Evolutionary conservation across 208 protist genomes (phyloP).

Genomic region (Borovskyia barvae): DNA sequence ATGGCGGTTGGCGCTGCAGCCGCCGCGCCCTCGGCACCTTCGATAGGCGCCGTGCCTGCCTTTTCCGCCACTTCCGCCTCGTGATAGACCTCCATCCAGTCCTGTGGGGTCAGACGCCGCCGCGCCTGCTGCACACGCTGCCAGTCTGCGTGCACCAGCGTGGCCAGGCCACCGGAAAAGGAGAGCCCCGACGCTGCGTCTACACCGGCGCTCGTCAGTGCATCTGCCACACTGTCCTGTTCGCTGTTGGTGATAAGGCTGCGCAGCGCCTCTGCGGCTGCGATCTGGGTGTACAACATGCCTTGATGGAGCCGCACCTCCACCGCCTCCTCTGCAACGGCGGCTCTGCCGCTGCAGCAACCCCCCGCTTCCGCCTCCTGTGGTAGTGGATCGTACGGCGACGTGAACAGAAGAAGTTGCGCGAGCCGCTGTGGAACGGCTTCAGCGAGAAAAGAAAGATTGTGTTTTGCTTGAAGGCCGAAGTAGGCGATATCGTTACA

Average conservation of each 20-base stretch:
- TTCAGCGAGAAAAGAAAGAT: slow-evolving; percentile 30
- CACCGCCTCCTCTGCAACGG: background rate
- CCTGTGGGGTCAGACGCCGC: slow-evolving; percentile 15
- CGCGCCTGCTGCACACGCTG: slow-evolving; percentile 28
- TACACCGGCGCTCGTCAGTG: slow-evolving; percentile 20
- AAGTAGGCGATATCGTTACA: slow-evolving; percentile 52
- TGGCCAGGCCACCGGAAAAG: slow-evolving; percentile 33
- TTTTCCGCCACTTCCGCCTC: background rate
- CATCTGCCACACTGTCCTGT: slow-evolving; percentile 57
- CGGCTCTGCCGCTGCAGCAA: background rate
- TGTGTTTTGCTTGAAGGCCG: slow-evolving; percentile 32
- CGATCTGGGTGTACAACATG: slow-evolving; percentile 48
- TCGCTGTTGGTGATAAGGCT: slow-evolving; percentile 62
- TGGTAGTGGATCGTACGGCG: background rate
- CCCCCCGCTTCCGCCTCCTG: background rate
- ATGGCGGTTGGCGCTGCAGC: background rate
- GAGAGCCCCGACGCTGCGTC: slow-evolving; percentile 1
- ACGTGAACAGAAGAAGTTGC: slow-evolving; percentile 37
- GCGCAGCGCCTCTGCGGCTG: slow-evolving; percentile 57
- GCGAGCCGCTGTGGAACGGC: slow-evolving; percentile 50
- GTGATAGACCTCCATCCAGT: slow-evolving; percentile 19
- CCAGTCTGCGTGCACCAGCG: slow-evolving; percentile 33
- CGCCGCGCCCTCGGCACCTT: background rate
- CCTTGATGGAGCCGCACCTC: slow-evolving; percentile 21
- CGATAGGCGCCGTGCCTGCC: background rate